Conservation (phyloP, 1,284 basidiomycete species). For the Rhodotorula sp. region DNA sequence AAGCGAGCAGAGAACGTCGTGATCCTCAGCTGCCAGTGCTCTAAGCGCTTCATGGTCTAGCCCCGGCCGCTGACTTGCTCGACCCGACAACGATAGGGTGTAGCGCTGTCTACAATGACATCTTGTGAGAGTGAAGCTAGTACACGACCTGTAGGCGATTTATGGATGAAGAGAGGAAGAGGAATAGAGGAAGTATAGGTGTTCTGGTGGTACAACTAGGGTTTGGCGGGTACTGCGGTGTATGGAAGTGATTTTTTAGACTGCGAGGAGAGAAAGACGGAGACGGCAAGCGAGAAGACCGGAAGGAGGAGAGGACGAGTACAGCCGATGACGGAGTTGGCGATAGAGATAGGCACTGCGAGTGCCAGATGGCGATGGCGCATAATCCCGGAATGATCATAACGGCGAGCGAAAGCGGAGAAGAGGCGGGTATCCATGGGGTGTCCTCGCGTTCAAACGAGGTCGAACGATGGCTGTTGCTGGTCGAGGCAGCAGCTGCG, state of each 20-base stretch:
- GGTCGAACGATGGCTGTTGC: slow-evolving; percentile 26
- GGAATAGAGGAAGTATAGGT: not conserved
- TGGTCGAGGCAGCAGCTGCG: slow-evolving; percentile 35
- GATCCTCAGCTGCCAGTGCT: not conserved
- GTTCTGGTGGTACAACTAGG: not conserved
- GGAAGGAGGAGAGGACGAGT: not conserved
- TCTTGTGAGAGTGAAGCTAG: too few relatives aligned
- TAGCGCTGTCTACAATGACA: too few relatives aligned
- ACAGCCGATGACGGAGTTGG: not conserved
- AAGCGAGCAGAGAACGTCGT: too few relatives aligned
- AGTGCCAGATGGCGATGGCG: not conserved
- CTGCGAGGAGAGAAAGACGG: not conserved
- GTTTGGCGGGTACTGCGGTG: not conserved
- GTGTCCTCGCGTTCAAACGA: not conserved
- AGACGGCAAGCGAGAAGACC: not conserved
- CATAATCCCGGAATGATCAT: not conserved
- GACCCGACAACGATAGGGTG: too few relatives aligned
- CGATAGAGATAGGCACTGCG: not conserved
- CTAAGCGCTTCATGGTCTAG: not conserved
- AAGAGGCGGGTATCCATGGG: not conserved
- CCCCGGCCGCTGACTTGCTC: too few relatives aligned
- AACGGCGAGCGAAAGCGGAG: not conserved
- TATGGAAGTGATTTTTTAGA: not conserved
- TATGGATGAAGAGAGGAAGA: not conserved
- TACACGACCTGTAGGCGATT: too few relatives aligned